Conservation (phyloP, 495 filamentous ascomycete species). For the Penicillium antarcticum region DNA sequence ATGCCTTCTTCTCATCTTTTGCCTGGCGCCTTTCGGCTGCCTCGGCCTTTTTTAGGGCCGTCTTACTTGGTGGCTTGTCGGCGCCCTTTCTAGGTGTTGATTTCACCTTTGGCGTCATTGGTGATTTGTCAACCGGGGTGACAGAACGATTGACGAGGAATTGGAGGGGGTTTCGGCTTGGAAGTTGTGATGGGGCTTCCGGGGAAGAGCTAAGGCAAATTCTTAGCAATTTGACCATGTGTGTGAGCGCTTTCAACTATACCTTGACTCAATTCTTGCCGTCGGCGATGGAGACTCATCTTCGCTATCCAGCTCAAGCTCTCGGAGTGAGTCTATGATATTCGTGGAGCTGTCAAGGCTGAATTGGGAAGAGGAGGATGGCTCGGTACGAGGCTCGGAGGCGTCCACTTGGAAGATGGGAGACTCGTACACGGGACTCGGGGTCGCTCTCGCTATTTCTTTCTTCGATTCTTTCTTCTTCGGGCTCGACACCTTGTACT, state of each 20-base stretch:
- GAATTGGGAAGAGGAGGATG: background rate
- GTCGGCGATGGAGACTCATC: constrained; percentile 20
- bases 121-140: background rate
- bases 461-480: too few species aligned
- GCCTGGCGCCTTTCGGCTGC: constrained; percentile 41
- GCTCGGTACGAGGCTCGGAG: background rate
- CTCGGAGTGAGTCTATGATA: constrained; percentile 12
- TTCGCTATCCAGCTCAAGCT: constrained; percentile 21
- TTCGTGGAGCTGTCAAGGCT: constrained; percentile 6
- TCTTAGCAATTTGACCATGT: constrained; percentile 4
- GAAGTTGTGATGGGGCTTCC: constrained; percentile 10
- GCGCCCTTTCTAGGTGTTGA: constrained; percentile 9
- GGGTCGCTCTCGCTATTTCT: too few species aligned
- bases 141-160: background rate
- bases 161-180: constrained; percentile 8
- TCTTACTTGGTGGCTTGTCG: constrained; percentile 41
- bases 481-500: constrained; percentile 19
- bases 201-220: constrained; percentile 10
- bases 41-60: constrained; percentile 42
- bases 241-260: constrained; percentile 8
- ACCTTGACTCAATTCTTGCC: constrained; percentile 15
- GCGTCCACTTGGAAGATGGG: too few species aligned
- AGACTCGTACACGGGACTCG: background rate
- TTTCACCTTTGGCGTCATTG: constrained; percentile 6
- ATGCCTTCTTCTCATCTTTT: constrained; percentile 54